These are phyloP conservation scores for Erucastrum elatum DNA, from an alignment of 345 rosid genomes.

Conservation along the genomic window DNA sequence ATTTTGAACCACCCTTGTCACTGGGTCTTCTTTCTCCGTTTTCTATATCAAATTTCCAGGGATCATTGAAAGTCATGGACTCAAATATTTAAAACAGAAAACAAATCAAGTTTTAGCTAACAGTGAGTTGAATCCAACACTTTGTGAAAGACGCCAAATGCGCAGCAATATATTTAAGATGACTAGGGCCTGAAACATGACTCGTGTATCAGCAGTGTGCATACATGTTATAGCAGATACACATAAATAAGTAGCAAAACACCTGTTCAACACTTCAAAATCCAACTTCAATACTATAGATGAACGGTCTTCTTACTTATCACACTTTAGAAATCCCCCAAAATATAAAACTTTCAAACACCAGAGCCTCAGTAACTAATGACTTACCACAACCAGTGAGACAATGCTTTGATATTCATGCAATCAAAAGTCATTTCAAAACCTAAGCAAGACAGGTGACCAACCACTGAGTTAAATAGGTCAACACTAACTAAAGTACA, in stretches of 20 bases:
- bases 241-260: neutral
- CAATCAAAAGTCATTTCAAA: neutral
- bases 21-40: neutral
- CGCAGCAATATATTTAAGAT: neutral
- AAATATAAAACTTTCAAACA: slow-evolving; percentile 5
- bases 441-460: neutral
- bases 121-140: neutral
- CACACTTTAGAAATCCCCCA: neutral
- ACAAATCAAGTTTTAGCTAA: neutral
- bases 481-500: slow-evolving; percentile 1
- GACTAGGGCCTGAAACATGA: neutral
- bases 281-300: neutral
- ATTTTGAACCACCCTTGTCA: neutral
- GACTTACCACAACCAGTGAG: neutral
- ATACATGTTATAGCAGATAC: neutral
- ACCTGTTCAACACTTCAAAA: neutral
- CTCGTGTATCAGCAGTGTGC: neutral
- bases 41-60: neutral
- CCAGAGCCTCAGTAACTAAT: neutral
- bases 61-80: neutral
- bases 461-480: neutral
- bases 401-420: neutral
- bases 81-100: neutral
- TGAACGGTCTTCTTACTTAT: neutral
- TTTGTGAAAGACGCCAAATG: slow-evolving; percentile 11